Evolutionary conservation across 1,284 basidiomycete species (phyloP).

Genomic region (Pholiota adiposa): DNA sequence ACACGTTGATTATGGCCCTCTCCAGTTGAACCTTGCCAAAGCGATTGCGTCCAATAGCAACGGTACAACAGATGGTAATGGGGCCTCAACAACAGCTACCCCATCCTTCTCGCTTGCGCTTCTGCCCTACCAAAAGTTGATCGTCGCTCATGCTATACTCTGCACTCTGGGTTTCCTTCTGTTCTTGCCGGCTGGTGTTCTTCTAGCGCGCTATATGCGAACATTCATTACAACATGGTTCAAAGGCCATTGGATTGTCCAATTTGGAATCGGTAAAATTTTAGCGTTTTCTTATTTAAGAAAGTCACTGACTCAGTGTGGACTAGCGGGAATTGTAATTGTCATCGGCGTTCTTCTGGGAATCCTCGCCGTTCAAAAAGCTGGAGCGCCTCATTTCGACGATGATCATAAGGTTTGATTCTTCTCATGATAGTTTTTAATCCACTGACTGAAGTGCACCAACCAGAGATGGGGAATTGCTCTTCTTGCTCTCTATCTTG

Average conservation of each 20-base stretch:
- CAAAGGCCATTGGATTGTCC: conserved; percentile 52
- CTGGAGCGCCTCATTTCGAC: conserved; percentile 43
- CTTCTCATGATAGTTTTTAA: neutral
- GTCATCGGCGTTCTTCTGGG: conserved; percentile 55
- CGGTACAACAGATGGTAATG: neutral
- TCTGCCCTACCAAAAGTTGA: conserved; percentile 41
- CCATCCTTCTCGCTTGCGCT: conserved; percentile 19
- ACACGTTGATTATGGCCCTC: conserved; percentile 44
- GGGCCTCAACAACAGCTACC: conserved; percentile 3
- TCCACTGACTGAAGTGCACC: conserved; percentile 15
- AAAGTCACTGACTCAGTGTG: neutral
- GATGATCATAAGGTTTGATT: conserved; percentile 54
- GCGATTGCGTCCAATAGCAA: conserved; percentile 24
- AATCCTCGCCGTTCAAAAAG: conserved; percentile 46
- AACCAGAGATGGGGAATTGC: conserved; percentile 57
- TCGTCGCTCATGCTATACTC: conserved; percentile 60
- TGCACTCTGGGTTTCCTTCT: conserved; percentile 59
- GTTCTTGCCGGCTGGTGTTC: conserved; percentile 59
- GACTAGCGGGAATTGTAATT: conserved; percentile 52
- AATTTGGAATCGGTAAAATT: conserved; percentile 46
- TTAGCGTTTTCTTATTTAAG: neutral
- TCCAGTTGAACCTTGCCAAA: conserved; percentile 47
- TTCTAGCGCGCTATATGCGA: conserved; percentile 61
- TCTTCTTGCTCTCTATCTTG: conserved; percentile 62
- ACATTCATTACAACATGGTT: conserved; percentile 63